phyloP scores from a whole-genome alignment of 805 yeast genomes.

The Hanseniaspora jakobsenii region DNA sequence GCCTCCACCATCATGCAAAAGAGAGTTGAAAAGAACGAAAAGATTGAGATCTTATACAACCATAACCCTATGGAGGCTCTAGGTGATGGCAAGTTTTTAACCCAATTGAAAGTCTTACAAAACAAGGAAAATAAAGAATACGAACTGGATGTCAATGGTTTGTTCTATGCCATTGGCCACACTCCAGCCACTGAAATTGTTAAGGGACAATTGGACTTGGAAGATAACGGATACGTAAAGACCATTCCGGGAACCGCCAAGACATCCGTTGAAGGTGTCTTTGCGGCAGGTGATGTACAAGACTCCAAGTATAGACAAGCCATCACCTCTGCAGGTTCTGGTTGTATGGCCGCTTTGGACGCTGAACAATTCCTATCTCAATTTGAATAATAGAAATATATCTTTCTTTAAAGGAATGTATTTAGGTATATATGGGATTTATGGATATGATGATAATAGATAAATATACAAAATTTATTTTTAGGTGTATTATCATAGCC shows the following conservation, averaged over 20 bases:
- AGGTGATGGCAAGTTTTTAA: slow-evolving; percentile 83
- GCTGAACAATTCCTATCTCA: slow-evolving; percentile 76
- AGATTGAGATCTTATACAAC: slow-evolving; percentile 82
- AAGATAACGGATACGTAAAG: slow-evolving; percentile 76
- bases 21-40: slow-evolving; percentile 72
- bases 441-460: no score
- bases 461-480: no score
- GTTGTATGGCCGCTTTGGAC: slow-evolving; percentile 98
- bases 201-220: slow-evolving; percentile 64
- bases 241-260: slow-evolving; percentile 82
- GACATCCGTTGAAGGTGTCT: slow-evolving; percentile 82
- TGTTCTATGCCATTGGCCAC: slow-evolving; percentile 97
- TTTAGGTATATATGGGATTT: no score
- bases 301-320: slow-evolving; percentile 97
- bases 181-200: slow-evolving; percentile 85
- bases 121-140: slow-evolving; percentile 54
- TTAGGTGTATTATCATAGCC: no score
- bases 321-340: slow-evolving; percentile 97
- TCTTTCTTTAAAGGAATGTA: no score
- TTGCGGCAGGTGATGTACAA: slow-evolving; percentile 98
- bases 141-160: slow-evolving; percentile 73
- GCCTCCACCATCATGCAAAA: slow-evolving; percentile 96
- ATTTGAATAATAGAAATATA: slow-evolving; percentile 32
- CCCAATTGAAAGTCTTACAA: slow-evolving; percentile 53
- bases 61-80: slow-evolving; percentile 76